These are phyloP conservation scores for Staphylotrichum tortipilum DNA, from an alignment of 495 filamentous ascomycete genomes.

Conservation along the genomic window DNA sequence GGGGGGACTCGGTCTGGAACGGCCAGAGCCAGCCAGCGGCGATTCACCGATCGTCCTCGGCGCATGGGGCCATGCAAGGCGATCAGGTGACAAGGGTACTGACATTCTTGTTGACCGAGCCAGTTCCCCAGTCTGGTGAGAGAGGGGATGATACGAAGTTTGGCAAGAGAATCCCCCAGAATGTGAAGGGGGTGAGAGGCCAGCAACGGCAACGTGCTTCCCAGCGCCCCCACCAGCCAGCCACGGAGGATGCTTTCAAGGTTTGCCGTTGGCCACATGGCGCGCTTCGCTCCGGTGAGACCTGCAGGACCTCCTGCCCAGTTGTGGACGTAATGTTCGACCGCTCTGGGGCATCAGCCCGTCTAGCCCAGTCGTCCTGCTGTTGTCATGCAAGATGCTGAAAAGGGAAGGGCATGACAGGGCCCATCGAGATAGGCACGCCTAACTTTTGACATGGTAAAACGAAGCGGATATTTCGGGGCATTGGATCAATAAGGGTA, in stretches of 20 bases:
- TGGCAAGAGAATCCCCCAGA: too few relatives aligned
- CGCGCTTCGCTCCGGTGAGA: background rate
- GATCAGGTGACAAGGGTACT: slow-evolving; percentile 26
- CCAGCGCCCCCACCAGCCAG: background rate
- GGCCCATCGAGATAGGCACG: too few relatives aligned
- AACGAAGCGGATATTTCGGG: slow-evolving; percentile 24
- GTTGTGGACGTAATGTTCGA: too few relatives aligned
- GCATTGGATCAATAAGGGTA: slow-evolving; percentile 8
- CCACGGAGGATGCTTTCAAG: too few relatives aligned
- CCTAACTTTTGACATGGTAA: too few relatives aligned
- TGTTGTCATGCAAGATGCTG: slow-evolving; percentile 16
- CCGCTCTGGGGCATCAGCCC: background rate
- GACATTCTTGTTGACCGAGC: background rate
- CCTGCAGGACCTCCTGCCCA: background rate
- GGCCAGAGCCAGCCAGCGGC: too few relatives aligned
- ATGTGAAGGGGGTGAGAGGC: background rate
- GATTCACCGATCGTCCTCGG: slow-evolving; percentile 13
- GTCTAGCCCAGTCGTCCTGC: background rate
- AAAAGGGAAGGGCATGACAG: slow-evolving; percentile 24
- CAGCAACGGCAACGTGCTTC: background rate
- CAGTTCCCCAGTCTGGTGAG: background rate
- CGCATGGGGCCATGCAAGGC: slow-evolving; percentile 17
- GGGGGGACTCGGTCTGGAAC: too few relatives aligned
- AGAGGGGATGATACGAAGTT: too few relatives aligned
- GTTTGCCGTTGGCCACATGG: background rate